Evolutionary conservation across 352 stramenopile species (phyloP), one percentile per base, ranked within the genome.

Genomic region (Globisporangium lucens): DNA sequence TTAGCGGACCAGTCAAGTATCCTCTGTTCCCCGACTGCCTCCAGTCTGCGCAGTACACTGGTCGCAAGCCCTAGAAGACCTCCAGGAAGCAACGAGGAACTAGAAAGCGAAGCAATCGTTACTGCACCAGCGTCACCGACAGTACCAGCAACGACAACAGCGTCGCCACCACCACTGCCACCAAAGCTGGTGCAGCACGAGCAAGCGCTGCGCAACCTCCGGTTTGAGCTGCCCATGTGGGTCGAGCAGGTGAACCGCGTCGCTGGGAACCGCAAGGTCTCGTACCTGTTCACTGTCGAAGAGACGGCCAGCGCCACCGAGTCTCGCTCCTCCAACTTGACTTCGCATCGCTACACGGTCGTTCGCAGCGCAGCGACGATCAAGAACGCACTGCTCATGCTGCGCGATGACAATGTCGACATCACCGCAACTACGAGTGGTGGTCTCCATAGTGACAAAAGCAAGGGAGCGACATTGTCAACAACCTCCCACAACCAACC

Each of bases 211-310:
- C 61, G 49, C 20, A 76, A 68, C 52, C 72, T 90, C 56, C 70
- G 63, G 27, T 93, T 93, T 30, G 78, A 75, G 13, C 68, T 91
- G 3, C 74, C 79, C n/a, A 73, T 87, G 61, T 94, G 86, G 86
- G 66, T 93, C 20, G 86, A 94, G 49, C 80, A 75, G 9, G 85
- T 93, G 4, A 84, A 94, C 35, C 70, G 74, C 1, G 65, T 77
- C 5, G 76, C 73, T 10, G 83, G 83, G 2, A 78, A 76, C 27
- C 78, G 86, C n/a, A 89, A 89, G 63, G 75, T 94, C 17, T 78
- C 76, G 0, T 94, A 94, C 65, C 24, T 94, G 4, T 75, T 94
- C 36, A 72, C 72, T 1, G 80, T 92, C 9, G 68, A 79, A 33
- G 78, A 89, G 33, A 61, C 9, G 13, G 27, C 12, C 24, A 55